Evolutionary conservation across 179 eudicot species (phyloP), one percentile per base, ranked within the genome.

Genomic region (Nepenthes alata): DNA sequence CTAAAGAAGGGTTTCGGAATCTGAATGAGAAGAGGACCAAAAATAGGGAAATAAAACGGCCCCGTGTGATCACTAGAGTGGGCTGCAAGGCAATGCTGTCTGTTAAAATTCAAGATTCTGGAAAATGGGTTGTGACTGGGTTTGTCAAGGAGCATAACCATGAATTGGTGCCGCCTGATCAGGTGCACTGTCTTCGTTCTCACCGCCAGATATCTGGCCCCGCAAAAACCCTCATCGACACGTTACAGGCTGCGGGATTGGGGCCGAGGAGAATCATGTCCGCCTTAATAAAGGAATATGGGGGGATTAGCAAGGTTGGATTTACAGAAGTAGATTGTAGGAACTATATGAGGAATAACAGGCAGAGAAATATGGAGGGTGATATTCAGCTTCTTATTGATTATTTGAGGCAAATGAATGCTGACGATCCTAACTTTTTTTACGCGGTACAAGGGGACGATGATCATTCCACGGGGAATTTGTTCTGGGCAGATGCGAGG

Each of bases 251-350:
- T 8, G 87, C 90, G 1, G 90, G 87, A 9, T 62, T 85, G 66
- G 90, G 90, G 2, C 87, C 90, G 2, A 72, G 87, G 65, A 68
- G 77, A 77, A 85, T 85, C 35, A 85, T 85, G 90, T 75, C 81
- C 0, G 87, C 85, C 5, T 63, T 85, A 57, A 72, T 80, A 45
- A 76, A 82, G 70, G 90, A 85, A 63, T 82, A 74, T 69, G 90
- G 85, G 35, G 87, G 87, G 51, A 73, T 77, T 57, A 85, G 87
- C 69, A 82, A 76, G 57, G 90, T 85, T 37, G 90, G 90, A 66
- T 85, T 85, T 67, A 85, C 90, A 6, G 90, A 82, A 63, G 87
- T 85, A 58, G 90, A 85, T 71, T 85, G 90, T 72, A 74, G 87
- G 77, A 85, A 85, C 71, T 85, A 85, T 67, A 82, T 82, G 80